A percentile compares a stretch with the other conserved stretches of the same genome.
Evolutionary conservation across 2,329 filamentous ascomycete genomes (phyloP).

Genomic region (Aspergillus pseudoglaucus): DNA sequence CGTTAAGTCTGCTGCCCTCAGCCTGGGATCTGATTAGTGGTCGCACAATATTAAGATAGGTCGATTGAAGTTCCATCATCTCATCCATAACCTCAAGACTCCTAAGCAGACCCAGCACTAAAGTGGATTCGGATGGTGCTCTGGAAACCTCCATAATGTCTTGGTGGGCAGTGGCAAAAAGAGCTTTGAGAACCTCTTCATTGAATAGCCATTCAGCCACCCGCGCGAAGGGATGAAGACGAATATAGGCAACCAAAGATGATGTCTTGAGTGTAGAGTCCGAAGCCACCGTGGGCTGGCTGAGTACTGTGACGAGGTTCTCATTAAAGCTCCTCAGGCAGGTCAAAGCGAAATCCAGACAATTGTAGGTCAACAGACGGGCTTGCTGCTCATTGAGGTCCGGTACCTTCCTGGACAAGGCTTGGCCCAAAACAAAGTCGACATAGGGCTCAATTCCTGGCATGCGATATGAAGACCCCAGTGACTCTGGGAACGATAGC

Average conservation of each 20-base stretch:
- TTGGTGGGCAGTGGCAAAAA: constrained; percentile 75
- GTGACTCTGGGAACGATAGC: constrained; percentile 77
- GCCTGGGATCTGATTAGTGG: constrained; percentile 66
- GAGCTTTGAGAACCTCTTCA: constrained; percentile 70
- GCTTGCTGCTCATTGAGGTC: constrained; percentile 65
- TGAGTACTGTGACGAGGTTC: constrained; percentile 78
- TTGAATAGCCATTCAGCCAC: constrained; percentile 99
- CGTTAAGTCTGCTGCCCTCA: constrained; percentile 52
- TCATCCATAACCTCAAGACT: constrained; percentile 79
- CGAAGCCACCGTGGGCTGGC: constrained; percentile 66
- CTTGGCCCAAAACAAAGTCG: constrained; percentile 77
- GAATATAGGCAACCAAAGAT: constrained; percentile 71
- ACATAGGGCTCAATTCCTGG: constrained; percentile 88
- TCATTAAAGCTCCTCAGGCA: constrained; percentile 90
- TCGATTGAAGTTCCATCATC: constrained; percentile 80
- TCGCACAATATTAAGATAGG: constrained; percentile 81
- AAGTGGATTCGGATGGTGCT: constrained; percentile 68
- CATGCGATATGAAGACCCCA: constrained; percentile 70
- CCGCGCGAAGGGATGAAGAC: constrained; percentile 83
- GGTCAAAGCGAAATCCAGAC: constrained; percentile 73
- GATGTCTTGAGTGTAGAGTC: constrained; percentile 69
- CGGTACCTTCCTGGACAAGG: constrained; percentile 62
- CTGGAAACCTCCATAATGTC: constrained; percentile 65
- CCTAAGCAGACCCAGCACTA: constrained; percentile 70
- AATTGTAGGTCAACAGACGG: constrained; percentile 68